phyloP scores from a whole-genome alignment of 176 grass and related monocot species.

The Aegilops bicornis region DNA sequence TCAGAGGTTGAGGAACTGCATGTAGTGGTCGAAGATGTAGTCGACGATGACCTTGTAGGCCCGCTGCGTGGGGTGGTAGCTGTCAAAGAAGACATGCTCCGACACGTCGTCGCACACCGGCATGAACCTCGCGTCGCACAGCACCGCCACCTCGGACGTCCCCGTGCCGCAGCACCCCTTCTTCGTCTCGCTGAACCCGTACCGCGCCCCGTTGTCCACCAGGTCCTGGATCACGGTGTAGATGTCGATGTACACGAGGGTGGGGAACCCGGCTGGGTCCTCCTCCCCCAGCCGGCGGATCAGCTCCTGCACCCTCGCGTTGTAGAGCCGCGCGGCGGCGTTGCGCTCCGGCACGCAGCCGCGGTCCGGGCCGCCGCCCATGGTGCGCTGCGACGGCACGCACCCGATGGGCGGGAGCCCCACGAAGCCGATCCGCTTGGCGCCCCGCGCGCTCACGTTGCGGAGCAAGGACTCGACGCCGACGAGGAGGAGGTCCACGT shows the following conservation, averaged over 20 bases:
- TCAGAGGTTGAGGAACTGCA: background rate
- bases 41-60: conserved; percentile 60
- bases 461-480: conserved; percentile 43
- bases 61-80: conserved; percentile 69
- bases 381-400: conserved; percentile 72
- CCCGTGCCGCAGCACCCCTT: conserved; percentile 80
- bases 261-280: background rate
- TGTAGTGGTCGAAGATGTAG: conserved; percentile 51
- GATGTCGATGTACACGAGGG: conserved; percentile 55
- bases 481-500: conserved; percentile 62
- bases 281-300: background rate
- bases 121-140: conserved; percentile 52
- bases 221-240: conserved; percentile 59
- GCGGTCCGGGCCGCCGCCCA: conserved; percentile 34
- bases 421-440: conserved; percentile 53
- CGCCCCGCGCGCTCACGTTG: conserved; percentile 24
- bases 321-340: conserved; percentile 61
- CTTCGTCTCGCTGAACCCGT: conserved; percentile 58
- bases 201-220: conserved; percentile 22
- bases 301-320: conserved; percentile 39
- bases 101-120: conserved; percentile 47
- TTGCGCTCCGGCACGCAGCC: conserved; percentile 52
- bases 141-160: conserved; percentile 54
- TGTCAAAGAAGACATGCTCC: conserved; percentile 73
- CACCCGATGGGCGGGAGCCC: conserved; percentile 78